These are phyloP conservation scores for Podila clonocystis DNA, from an alignment of 192 early-diverging fungal species.

Conservation along the genomic window DNA sequence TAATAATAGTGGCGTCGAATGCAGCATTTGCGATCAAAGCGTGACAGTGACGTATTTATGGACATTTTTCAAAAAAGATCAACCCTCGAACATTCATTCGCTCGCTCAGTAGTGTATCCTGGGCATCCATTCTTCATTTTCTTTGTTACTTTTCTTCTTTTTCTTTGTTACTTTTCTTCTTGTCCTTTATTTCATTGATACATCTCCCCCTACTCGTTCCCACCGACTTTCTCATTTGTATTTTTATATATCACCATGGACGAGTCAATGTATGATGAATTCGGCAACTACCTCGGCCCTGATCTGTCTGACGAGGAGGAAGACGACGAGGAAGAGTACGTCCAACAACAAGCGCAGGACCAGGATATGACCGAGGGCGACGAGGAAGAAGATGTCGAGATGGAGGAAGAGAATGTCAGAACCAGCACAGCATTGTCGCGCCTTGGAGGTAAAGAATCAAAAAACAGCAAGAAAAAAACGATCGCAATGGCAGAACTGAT, in stretches of 20 bases:
- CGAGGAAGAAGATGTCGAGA: constrained; percentile 61
- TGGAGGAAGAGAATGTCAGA: constrained; percentile 36
- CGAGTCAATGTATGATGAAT: constrained; percentile 87
- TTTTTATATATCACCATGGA: constrained; percentile 66
- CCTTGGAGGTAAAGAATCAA: constrained; percentile 63
- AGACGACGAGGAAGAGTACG: constrained; percentile 57
- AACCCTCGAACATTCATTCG: not conserved
- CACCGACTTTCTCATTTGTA: not conserved
- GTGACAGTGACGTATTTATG: too few species aligned
- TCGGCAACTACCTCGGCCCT: constrained; percentile 99
- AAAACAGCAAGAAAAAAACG: not conserved
- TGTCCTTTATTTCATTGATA: not conserved
- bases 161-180: not conserved
- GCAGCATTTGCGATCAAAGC: too few species aligned
- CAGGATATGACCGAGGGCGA: constrained; percentile 32
- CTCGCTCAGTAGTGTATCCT: not conserved
- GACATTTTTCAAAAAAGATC: too few species aligned
- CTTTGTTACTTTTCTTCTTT: not conserved
- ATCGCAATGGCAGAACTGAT: constrained; percentile 14
- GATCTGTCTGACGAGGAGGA: constrained; percentile 83
- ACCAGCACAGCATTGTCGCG: constrained; percentile 68
- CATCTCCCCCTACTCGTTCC: not conserved
- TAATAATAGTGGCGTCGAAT: too few species aligned
- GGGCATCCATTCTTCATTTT: not conserved
- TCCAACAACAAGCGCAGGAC: constrained; percentile 39